Evolutionary conservation across 192 early-diverging fungal species (phyloP), one percentile per base, ranked within the genome.

Genomic region (Jimgerdemannia flammicorona): DNA sequence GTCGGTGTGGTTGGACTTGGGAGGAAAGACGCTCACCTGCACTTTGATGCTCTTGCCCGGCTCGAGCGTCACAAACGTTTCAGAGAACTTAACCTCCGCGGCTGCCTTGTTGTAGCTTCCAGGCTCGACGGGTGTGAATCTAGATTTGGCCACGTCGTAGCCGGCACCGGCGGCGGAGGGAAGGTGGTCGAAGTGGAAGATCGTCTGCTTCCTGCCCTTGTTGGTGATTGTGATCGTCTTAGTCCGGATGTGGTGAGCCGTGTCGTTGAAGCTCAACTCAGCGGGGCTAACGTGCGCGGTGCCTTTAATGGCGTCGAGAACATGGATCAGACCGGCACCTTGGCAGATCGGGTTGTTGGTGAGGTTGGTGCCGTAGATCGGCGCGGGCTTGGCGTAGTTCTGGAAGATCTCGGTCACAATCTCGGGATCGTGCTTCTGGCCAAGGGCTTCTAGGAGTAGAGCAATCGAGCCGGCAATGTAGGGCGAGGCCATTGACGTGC

Each of bases 401-500:
- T 75, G 74, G 41, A 81, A 74, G 43, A 79, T 74, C 65, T 82
- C 73, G 44, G 72, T 77, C 44, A 82, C 76, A 72, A 74, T 74
- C 4, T 6, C 29, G 43, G 67, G 66, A 63, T 73, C 73, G n/a
- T 75, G 20, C 10, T 65, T 39, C 72, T 74, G 63, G 40, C 41
- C 73, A 43, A 10, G 64, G 4, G 79, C 79, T 67, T 87, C 77
- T 29, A 88, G 74, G 67, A 77, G 82, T 39, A 87, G 66, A 49
- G 88, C 86, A 44, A 83, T 72, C 3, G 77, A 69, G 11, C 90
- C 90, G 67, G 84, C 79, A 29, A 84, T 44, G 72, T 85, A 89
- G 66, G 90, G 90, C 59, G 88, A 79, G 10, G 89, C 88, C 90
- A 90, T 90, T 66, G 85, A 87, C 1, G 89, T 89, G 41, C 90